A percentile compares a stretch with the other conserved stretches of the same genome.
These are phyloP conservation scores for Debaryomyces robertsiae DNA, from an alignment of 1,139 yeast species.

Conservation along the genomic window DNA sequence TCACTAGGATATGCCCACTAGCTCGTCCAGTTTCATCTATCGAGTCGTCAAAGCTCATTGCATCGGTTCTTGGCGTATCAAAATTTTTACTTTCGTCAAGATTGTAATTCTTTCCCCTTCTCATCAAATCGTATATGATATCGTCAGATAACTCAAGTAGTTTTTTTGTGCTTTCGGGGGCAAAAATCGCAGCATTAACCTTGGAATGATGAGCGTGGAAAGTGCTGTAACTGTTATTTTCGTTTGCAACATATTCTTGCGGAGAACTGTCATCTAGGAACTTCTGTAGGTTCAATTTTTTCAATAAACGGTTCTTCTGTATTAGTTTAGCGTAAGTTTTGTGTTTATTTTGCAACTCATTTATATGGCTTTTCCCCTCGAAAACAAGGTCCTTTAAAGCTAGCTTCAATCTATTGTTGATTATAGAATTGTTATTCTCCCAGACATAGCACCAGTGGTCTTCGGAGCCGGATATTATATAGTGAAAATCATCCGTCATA, in stretches of 20 bases:
- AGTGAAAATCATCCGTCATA: slow-evolving; percentile 55
- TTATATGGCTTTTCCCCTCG: slow-evolving; percentile 40
- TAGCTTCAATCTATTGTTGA: slow-evolving; percentile 39
- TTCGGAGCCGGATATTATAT: slow-evolving; percentile 62
- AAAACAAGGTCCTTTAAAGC: slow-evolving; percentile 38
- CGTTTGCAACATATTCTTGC: slow-evolving; percentile 41
- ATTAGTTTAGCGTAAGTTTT: slow-evolving; percentile 33
- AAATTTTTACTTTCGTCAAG: slow-evolving; percentile 12
- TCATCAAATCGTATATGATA: slow-evolving; percentile 64
- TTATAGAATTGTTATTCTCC: slow-evolving; percentile 49
- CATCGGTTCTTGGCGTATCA: slow-evolving; percentile 26
- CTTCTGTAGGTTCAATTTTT: slow-evolving; percentile 25
- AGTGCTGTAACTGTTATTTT: slow-evolving; percentile 58
- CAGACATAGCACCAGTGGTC: slow-evolving; percentile 76
- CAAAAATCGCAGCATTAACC: slow-evolving; percentile 77
- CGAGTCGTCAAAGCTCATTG: neutral
- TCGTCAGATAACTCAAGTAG: slow-evolving; percentile 75
- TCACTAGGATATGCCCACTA: slow-evolving; percentile 59
- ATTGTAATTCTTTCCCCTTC: slow-evolving; percentile 25
- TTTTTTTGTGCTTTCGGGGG: slow-evolving; percentile 71
- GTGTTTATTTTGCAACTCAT: slow-evolving; percentile 35
- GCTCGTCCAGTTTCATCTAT: slow-evolving; percentile 16
- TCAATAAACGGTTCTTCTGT: slow-evolving; percentile 37
- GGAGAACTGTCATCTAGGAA: slow-evolving; percentile 26
- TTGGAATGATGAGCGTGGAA: slow-evolving; percentile 78